Base-by-base conservation (phyloP, 805 yeast species). In the Kazachstania viticola region DNA sequence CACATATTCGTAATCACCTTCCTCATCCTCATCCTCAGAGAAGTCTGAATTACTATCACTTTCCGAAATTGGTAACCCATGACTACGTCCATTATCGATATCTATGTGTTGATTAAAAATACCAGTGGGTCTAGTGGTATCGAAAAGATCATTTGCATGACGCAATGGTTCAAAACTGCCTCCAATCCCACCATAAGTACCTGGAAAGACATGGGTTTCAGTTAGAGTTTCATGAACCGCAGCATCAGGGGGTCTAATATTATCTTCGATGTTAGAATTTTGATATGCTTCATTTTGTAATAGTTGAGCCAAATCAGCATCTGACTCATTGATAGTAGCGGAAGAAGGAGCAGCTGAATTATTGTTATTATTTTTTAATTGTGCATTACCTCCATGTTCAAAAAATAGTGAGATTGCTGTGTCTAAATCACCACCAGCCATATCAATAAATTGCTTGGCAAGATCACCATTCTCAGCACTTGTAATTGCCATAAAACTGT, bases 401-500 rank as follows among this genome's bases (percentile, higher is more conserved):
- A 80, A 77, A 55, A 61, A 91, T 27, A 91, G 61, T 11, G 84
- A 73, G 6, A 91, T 81, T 0, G 98, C 97, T 14, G 74, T 70
- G 35, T 87, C 94, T 21, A 88, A 51, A 51, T 83, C 73, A 28
- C 74, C 73, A 30, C 78, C 85, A 4, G 88, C 69, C 61, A 88
- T 75, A 17, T 78, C 85, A 14, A 91, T 54, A 49, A 78, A 91
- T 43, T 78, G 83, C 32, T 65, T 61, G 1, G 97, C 97, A 9
- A 70, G 60, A 4, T 65, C 66, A 1, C 70, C 65, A 49, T 80
- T 88, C 2, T 73, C 66, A 2, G 73, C 72, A 15, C 83, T 80
- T 0, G 97, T 85, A 33, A 91, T 76, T 25, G 88, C 87, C 54
- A 87, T 63, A 56, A 91, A 91, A 15, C 76, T 71, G 15, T 80